Base-by-base conservation (phyloP, 768 basidiomycete species). In the Candolleomyces aberdarensis region DNA sequence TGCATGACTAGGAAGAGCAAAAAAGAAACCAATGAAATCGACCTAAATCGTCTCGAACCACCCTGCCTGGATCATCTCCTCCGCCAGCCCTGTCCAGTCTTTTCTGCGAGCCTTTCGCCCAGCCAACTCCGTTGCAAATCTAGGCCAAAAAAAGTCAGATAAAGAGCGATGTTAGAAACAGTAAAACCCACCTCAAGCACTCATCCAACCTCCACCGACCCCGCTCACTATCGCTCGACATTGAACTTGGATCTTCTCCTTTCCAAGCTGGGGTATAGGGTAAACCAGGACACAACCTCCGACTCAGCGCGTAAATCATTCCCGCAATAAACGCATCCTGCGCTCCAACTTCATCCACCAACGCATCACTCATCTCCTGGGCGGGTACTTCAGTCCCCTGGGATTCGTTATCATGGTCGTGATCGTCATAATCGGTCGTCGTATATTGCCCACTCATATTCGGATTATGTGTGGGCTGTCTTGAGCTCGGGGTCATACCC, bases 291-390 rank as follows among this genome's bases (percentile, higher is more conserved):
- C 87, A 74, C 56, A 92, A 74, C 49, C 85, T 79, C 65, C 91
- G 76, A 58, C 87, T 92, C 64, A 94, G 69, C 0, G 91, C 85
- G 71, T 85, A 94, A 58, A 94, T 89, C 91, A 94, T 93, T 8
- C 91, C 92, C 0, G 89, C 87, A n/a, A 92, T 83, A 65, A 92
- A 92, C 3, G 91, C 91, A 60, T 90, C 87, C 65, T 92, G 88
- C 1, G 88, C 87, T 0, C 91, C 91, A 10, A 87, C 82, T 64
- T 92, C 91, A 67, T 92, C 91, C 8, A 85, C 75, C 2, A 82
- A 73, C 26, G 76, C 77, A 17, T 78, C 80, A 50, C 76, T 75
- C 3, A 66, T 69, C 9, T 75, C 74, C 51, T 72, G 68, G 26
- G 74, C 69, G 40, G 72, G 57, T 36, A 70, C 80, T 68, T 87